Base-by-base conservation (phyloP, 1,284 basidiomycete genomes). In the Coriolopsis trogii region DNA sequence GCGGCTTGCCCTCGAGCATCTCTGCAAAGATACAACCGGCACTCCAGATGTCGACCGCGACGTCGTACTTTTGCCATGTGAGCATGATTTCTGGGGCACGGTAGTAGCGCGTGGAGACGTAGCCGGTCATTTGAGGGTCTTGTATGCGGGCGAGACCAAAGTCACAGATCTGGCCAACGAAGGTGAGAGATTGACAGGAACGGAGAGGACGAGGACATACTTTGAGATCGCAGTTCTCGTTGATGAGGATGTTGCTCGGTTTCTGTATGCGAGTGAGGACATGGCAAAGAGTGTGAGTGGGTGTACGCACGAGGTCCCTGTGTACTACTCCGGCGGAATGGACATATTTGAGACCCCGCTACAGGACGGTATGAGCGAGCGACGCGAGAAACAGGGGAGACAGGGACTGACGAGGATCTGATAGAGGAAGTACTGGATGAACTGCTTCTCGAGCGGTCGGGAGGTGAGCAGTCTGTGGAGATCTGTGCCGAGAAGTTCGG, bases 61-160 rank as follows among this genome's bases (percentile, higher is more conserved):
- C 96, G 71, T 99, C 97, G 77, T 99, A 99, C 77, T 99, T 99
- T 73, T 99, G 96, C 97, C 97, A 99, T 40, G 96, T 99, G 68
- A 99, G 82, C 97, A 99, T 99, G 77, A 99, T 99, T 73, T 99
- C 96, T 6, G 96, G 96, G 3, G 96, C 97, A 48, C 97, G 90
- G 73, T 99, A 99, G 76, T 99, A 99, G 63, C 97, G 82, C 51
- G 96, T 99, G 56, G 95, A 98, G 59, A 99, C 96, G 70, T 99
- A 99, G 56, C 97, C 97, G 4, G 97, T 99, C 97, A 99, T 99
- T 73, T 99, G 97, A 7, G 96, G 96, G 71, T 99, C 97, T 73
- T 95, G 93, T 59, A 91, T 93, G 51, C 96, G 90, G 16, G 96
- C 96, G 23, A 99, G 81, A 60, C 96, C 96, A 73, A 99, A 99